Evolutionary conservation across 768 basidiomycete genomes (phyloP).

Genomic region (Exidia glandulosa): DNA sequence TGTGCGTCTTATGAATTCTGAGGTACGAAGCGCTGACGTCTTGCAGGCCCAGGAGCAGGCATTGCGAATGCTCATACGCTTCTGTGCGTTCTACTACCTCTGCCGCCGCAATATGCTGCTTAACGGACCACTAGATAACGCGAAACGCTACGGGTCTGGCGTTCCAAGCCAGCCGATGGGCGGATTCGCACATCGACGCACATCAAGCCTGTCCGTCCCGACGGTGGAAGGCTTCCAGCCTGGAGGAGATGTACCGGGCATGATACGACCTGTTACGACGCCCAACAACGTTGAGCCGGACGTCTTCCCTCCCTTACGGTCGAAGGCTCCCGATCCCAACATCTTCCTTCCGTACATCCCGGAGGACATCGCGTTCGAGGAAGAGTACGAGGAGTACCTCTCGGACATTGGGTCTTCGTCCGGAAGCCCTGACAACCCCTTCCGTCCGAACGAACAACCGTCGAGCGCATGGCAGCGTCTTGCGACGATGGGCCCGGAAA

Average conservation of each 20-base stretch:
- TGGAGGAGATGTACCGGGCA: conserved; percentile 61
- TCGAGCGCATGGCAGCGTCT: conserved; percentile 67
- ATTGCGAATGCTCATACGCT: conserved; percentile 84
- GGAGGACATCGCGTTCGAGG: conserved; percentile 90
- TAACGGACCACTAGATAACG: conserved; percentile 55
- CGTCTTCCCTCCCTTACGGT: conserved; percentile 89
- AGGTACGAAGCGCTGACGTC: no score
- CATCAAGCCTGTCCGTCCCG: conserved; percentile 75
- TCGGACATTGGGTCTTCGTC: conserved; percentile 76
- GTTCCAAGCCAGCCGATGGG: conserved; percentile 31
- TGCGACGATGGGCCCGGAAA: conserved; percentile 66
- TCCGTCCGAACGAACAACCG: conserved; percentile 21
- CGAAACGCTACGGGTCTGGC: conserved; percentile 65
- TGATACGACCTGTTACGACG: conserved; percentile 65
- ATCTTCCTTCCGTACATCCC: conserved; percentile 85
- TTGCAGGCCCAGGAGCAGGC: conserved; percentile 88
- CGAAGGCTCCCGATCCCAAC: conserved; percentile 71
- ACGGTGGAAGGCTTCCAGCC: conserved; percentile 59
- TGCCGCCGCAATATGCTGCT: conserved; percentile 6
- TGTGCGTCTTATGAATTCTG: conserved; percentile 30
- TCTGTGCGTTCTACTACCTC: conserved; percentile 51
- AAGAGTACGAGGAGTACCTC: conserved; percentile 93
- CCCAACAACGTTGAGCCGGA: conserved; percentile 69
- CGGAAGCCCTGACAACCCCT: conserved; percentile 23
- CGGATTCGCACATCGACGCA: conserved; percentile 59